Evolutionary conservation across 1,284 basidiomycete species (phyloP), one percentile per base, ranked within the genome.

Genomic region (Irpex sp.): DNA sequence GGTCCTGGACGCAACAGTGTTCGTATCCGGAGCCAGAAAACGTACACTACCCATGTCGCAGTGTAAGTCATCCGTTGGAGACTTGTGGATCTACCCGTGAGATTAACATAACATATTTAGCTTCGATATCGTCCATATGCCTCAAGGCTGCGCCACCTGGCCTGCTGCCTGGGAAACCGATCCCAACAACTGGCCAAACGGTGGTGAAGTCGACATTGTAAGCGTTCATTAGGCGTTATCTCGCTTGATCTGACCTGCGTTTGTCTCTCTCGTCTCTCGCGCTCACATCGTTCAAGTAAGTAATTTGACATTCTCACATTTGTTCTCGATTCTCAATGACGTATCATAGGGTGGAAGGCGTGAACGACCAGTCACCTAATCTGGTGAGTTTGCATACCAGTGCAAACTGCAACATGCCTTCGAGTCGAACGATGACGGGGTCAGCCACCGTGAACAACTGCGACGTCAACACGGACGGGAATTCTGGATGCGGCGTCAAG

Each of bases 61-160:
- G 79, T 89, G 85, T 89, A 73, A 63, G 84, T 75, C 48, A 34
- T 37, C n/a, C 9, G 59, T 52, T 51, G 54, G 26, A 5, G 7
- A 36, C 59, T 34, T 11, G 8, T 61, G 19, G 19, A n/a, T 51
- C n/a, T 8, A 7, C 49, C 5, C 26, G 26, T 34, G 36, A 13
- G 37, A 55, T 44, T 54, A 65, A 40, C 63, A 37, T 26, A 38
- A 17, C 11, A 55, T 19, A 21, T 49, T 7, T 54, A 68, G 73
- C 48, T 85, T 85, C 68, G 80, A 85, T 70, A 77, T 86, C 64
- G 77, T 79, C 36, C 81, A 83, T 65, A 83, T 83, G 81, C 81
- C 89, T 2, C 79, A 86, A 71, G 89, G 87, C 44, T 90, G 88
- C 66, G 84, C 82, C 7, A 77, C 84, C 1, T 89, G 87, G 87